phyloP scores from a whole-genome alignment of 1,139 yeast genomes.

The Zygoascus hellenicus region DNA sequence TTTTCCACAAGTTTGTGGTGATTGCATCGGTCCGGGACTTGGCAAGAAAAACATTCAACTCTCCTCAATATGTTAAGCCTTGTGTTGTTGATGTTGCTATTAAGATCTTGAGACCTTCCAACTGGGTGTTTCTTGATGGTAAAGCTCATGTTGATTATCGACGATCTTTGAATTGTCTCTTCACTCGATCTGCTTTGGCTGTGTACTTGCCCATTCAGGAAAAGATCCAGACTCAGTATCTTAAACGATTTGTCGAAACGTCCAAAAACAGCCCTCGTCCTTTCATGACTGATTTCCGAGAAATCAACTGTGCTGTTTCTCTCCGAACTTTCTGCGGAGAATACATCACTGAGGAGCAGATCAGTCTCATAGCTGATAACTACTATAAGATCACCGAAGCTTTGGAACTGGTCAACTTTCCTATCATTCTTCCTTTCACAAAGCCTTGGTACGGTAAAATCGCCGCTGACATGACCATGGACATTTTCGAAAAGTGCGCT shows the following conservation, averaged over 20 bases:
- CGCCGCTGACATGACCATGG: constrained; percentile 92
- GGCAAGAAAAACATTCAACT: constrained; percentile 79
- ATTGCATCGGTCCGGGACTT: constrained; percentile 89
- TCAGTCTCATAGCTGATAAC: constrained; percentile 81
- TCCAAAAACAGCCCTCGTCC: constrained; percentile 59
- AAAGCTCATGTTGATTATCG: constrained; percentile 92
- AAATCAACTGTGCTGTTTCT: constrained; percentile 89
- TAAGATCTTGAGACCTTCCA: constrained; percentile 86
- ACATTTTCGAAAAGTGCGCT: constrained; percentile 81
- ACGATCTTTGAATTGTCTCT: constrained; percentile 81
- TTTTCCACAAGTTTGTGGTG: constrained; percentile 95
- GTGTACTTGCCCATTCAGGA: constrained; percentile 82
- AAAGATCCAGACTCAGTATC: constrained; percentile 71
- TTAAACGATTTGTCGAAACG: constrained; percentile 55
- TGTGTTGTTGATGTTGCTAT: constrained; percentile 97
- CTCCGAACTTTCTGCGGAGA: constrained; percentile 93
- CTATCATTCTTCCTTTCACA: constrained; percentile 89
- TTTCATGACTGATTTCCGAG: constrained; percentile 91
- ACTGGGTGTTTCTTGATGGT: constrained; percentile 98
- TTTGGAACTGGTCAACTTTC: constrained; percentile 93
- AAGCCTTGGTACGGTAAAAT: constrained; percentile 97
- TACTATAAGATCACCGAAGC: constrained; percentile 92
- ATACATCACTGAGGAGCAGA: constrained; percentile 86
- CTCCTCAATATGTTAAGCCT: constrained; percentile 87
- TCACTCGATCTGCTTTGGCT: constrained; percentile 77